Conservation (phyloP, 2,329 filamentous ascomycete species). For the Alternaria sp. region DNA sequence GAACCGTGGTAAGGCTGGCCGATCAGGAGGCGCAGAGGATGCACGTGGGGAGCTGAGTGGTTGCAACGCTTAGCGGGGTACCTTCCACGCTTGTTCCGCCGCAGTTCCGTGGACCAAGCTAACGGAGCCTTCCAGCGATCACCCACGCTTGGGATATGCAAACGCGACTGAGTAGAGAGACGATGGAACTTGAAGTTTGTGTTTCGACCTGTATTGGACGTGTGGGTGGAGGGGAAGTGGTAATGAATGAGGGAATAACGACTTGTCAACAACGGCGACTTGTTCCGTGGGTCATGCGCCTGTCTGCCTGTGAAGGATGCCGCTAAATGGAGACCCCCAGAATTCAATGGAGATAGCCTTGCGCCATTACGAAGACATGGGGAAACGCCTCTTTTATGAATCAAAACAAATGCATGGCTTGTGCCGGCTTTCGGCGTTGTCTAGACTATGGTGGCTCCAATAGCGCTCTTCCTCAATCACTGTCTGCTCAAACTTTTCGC, state of each 20-base stretch:
- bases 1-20: constrained; percentile 31
- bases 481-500: constrained; percentile 20
- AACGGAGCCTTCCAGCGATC: constrained; percentile 5
- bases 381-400: constrained; percentile 14
- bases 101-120: constrained; percentile 17
- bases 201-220: not conserved
- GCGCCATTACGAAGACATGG: constrained; percentile 7
- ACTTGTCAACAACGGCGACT: constrained; percentile 10
- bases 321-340: constrained; percentile 14
- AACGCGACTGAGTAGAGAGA: not conserved
- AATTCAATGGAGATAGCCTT: constrained; percentile 10
- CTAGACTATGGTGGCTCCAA: constrained; percentile 8
- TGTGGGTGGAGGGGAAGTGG: not conserved
- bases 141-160: constrained; percentile 2
- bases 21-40: constrained; percentile 28
- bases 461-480: constrained; percentile 20
- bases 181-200: not conserved
- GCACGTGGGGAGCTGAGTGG: constrained; percentile 39
- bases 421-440: constrained; percentile 7
- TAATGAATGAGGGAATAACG: not conserved
- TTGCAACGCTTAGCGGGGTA: constrained; percentile 23
- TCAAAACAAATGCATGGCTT: constrained; percentile 6
- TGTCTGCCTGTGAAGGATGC: constrained; percentile 7
- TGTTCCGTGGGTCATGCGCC: constrained; percentile 18
- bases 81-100: constrained; percentile 13